Base-by-base conservation (phyloP, 345 rosid genomes). In the Ceriops tagal region DNA sequence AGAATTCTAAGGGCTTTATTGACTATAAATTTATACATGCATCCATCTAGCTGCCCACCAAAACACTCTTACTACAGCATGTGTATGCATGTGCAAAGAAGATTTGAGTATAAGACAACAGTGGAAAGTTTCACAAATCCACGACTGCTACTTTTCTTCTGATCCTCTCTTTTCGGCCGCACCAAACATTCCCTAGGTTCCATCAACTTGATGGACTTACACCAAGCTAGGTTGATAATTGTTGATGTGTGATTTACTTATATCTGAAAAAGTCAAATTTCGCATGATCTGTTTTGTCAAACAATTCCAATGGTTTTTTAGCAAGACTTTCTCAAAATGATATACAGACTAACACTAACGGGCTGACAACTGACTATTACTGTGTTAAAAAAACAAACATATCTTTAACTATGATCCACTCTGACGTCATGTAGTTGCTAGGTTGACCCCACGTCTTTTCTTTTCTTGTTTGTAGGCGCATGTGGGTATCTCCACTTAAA, bases 231-330 rank as follows among this genome's bases (percentile, higher is more conserved):
- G 61, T 72, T 62, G 83, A 80, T 81, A 65, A 66, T 52, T 11
- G 47, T 47, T 32, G 58, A 73, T 53, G 70, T 35, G 66, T 63
- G 56, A 58, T 69, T 77, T 76, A 75, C 67, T 66, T 16, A 15
- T 51, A 72, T 71, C 59, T 26, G 5, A 31, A n/a, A 69, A 73
- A 74, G 84, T 73, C 85, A 78, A 81, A 71, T 37, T 66, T 55
- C 71, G 71, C 78, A 66, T 63, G 35, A 70, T 70, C 64, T 67
- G 49, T 66, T 75, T 66, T 71, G 73, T 13, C 49, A 43, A 43
- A 30, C 18, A 76, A 28, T 52, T 67, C 68, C 43, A 10, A 64
- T 61, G 67, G 53, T 57, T 68, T 73, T 34, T 71, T 26, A 22
- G 26, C 59, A 53, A 32, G 53, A 47, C 32, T 22, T 37, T 56